A percentile compares a stretch with the other conserved stretches of the same genome.
Evolutionary conservation across 176 grass and related monocot genomes (phyloP).

Genomic region (Cenchrus fungigraminus): DNA sequence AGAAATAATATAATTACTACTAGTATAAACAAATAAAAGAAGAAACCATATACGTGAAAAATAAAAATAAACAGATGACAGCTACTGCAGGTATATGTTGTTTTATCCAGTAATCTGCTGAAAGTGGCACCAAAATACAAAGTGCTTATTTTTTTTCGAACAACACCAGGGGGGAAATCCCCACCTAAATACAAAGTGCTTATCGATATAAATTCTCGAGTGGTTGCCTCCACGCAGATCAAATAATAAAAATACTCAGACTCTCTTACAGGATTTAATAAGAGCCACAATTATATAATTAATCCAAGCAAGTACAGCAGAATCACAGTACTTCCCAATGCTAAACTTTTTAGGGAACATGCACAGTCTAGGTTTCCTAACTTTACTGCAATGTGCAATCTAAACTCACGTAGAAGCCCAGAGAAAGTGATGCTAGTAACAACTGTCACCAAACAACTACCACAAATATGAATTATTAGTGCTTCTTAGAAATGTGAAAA

Average conservation of each 20-base stretch:
- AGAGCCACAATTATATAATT: not conserved
- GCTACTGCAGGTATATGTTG: not conserved
- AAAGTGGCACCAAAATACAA: conserved; percentile 14
- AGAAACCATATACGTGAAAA: not conserved
- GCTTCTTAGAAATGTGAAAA: conserved; percentile 14
- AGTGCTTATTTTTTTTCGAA: no score
- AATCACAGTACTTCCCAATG: not conserved
- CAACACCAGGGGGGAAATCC: no score
- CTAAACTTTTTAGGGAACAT: not conserved
- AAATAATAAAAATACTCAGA: not conserved
- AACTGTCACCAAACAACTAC: not conserved
- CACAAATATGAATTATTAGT: not conserved
- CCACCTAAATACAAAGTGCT: not conserved
- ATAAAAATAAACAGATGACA: not conserved
- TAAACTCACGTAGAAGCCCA: not conserved
- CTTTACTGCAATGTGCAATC: not conserved
- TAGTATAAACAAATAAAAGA: no score
- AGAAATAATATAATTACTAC: conserved; percentile 33
- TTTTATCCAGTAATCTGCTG: not conserved
- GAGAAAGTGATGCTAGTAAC: not conserved
- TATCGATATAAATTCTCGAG: not conserved
- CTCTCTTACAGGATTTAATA: not conserved
- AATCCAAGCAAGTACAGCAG: not conserved
- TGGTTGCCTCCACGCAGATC: not conserved
- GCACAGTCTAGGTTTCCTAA: not conserved